Evolutionary conservation across 306 rosid genomes (phyloP).

Genomic region (Astragalus membranaceus): DNA sequence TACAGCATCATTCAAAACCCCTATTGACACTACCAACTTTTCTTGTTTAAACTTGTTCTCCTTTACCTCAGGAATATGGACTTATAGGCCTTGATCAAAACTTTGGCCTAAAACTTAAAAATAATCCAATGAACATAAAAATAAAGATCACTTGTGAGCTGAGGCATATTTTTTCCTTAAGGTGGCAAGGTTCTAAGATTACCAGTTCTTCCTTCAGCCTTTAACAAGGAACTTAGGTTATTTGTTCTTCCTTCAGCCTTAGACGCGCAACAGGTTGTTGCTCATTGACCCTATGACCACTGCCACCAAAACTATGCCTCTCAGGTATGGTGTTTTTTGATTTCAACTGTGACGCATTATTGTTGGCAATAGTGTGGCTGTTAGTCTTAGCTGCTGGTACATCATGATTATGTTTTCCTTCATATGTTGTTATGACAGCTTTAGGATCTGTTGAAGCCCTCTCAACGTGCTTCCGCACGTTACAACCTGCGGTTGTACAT

Average conservation of each 20-base stretch:
- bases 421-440: conserved; percentile 88
- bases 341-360: conserved; percentile 32
- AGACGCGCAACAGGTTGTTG: conserved; percentile 50
- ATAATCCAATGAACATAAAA: conserved; percentile 23
- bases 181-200: not conserved
- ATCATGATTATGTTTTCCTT: conserved; percentile 84
- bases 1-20: conserved; percentile 9
- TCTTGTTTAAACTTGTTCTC: not conserved
- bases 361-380: conserved; percentile 58
- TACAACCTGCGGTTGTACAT: conserved; percentile 75
- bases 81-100: conserved; percentile 35
- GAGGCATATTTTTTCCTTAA: conserved; percentile 8
- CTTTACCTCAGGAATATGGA: not conserved
- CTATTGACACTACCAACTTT: not conserved
- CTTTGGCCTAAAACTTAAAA: conserved; percentile 23
- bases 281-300: conserved; percentile 28
- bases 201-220: conserved; percentile 1
- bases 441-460: conserved; percentile 81
- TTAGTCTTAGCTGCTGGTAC: conserved; percentile 71
- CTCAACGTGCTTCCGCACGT: conserved; percentile 83
- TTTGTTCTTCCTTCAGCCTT: conserved; percentile 66
- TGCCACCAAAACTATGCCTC: conserved; percentile 24
- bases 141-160: not conserved
- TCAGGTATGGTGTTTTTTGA: conserved; percentile 30
- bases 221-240: conserved; percentile 30